Evolutionary conservation across 192 early-diverging fungal species (phyloP).

Genomic region (Spizellomyces punctatus): DNA sequence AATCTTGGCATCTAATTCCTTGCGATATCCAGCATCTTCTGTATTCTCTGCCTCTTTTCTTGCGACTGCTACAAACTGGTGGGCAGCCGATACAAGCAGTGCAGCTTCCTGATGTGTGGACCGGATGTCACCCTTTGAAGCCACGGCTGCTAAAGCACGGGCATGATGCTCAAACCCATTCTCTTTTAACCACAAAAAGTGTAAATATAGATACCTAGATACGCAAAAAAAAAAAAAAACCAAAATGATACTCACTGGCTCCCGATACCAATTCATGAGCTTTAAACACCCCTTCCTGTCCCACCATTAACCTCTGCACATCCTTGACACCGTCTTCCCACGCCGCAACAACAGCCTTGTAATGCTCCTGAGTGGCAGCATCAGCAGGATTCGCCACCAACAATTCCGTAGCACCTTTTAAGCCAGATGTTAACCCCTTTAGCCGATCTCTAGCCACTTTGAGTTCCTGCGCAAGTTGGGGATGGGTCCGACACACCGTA

Average conservation of each 20-base stretch:
- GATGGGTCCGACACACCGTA: conserved; percentile 5
- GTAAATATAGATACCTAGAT: too few relatives aligned
- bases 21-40: conserved; percentile 31
- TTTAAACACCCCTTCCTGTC: conserved; percentile 46
- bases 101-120: conserved; percentile 17
- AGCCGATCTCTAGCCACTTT: conserved; percentile 15
- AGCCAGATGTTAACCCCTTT: conserved; percentile 14
- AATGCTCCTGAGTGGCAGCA: conserved; percentile 23
- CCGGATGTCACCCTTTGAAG: conserved; percentile 10
- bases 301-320: conserved; percentile 33
- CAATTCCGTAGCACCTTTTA: conserved; percentile 24
- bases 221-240: too few relatives aligned
- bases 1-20: conserved; percentile 36
- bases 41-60: conserved; percentile 28
- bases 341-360: conserved; percentile 20
- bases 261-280: conserved; percentile 40
- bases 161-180: conserved; percentile 37
- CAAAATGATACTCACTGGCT: conserved; percentile 24
- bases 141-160: conserved; percentile 19
- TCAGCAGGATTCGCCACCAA: conserved; percentile 29
- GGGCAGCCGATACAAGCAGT: conserved; percentile 29
- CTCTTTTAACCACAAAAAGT: conserved; percentile 9
- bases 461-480: conserved; percentile 28
- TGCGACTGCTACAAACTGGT: conserved; percentile 34
- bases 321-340: conserved; percentile 40